phyloP scores from a whole-genome alignment of 495 filamentous ascomycete species.

The Neurospora tetrasperma region DNA sequence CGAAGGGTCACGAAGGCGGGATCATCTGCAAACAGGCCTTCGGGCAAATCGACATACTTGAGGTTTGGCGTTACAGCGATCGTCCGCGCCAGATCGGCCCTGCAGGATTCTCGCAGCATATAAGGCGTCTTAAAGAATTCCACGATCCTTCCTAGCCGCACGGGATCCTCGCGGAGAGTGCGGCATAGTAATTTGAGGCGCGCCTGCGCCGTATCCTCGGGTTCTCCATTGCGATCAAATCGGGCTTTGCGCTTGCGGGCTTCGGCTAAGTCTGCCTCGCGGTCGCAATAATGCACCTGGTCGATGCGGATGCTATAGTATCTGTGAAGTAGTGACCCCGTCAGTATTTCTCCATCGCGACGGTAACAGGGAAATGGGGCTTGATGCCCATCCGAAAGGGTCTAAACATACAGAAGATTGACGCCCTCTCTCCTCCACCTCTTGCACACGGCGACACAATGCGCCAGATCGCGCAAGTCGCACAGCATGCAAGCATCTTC shows the following conservation, averaged over 20 bases:
- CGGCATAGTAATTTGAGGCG: slow-evolving; percentile 70
- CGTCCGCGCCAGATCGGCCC: slow-evolving; percentile 72
- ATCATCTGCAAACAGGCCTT: slow-evolving; percentile 76
- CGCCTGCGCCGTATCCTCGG: slow-evolving; percentile 64
- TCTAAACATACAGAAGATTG: slow-evolving; percentile 48
- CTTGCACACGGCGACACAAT: slow-evolving; percentile 61
- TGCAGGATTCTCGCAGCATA: slow-evolving; percentile 85
- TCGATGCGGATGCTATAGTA: slow-evolving; percentile 90
- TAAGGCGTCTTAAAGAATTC: slow-evolving; percentile 84
- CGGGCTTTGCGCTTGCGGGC: slow-evolving; percentile 65
- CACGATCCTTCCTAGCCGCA: slow-evolving; percentile 53
- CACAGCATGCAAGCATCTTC: slow-evolving; percentile 92
- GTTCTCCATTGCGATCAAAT: slow-evolving; percentile 64
- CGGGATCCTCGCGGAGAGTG: slow-evolving; percentile 63
- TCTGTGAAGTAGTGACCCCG: slow-evolving; percentile 30
- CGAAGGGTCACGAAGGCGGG: slow-evolving; percentile 60
- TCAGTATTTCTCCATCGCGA: slow-evolving; percentile 3
- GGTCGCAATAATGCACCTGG: slow-evolving; percentile 85
- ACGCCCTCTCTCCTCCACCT: slow-evolving; percentile 53
- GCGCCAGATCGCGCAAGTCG: slow-evolving; percentile 82
- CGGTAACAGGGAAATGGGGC: neutral
- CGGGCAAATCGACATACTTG: slow-evolving; percentile 83
- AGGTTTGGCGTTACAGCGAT: slow-evolving; percentile 79
- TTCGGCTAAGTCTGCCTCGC: slow-evolving; percentile 68
- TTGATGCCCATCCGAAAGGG: neutral